Percentiles rank a stretch among this genome's conserved stretches.
These are phyloP conservation scores for Dipodascopsis tothii DNA, from an alignment of 805 yeast genomes.

Conservation along the genomic window DNA sequence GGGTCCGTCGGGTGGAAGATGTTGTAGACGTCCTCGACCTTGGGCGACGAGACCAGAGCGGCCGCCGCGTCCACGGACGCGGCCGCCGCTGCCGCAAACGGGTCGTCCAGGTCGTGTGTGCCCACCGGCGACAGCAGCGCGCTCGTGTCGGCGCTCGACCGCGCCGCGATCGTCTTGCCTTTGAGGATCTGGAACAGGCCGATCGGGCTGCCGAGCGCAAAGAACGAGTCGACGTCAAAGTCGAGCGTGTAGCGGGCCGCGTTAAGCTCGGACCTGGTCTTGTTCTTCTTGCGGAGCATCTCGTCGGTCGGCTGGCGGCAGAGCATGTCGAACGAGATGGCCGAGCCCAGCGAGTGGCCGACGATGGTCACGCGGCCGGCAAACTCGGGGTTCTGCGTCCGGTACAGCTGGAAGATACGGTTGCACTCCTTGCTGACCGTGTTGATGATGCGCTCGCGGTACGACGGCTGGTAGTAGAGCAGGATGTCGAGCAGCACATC, in stretches of 20 bases:
- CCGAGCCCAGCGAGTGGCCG: constrained; percentile 91
- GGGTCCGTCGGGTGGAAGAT: constrained; percentile 89
- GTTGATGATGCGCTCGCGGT: constrained; percentile 52
- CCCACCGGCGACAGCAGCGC: neutral
- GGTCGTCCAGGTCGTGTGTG: constrained; percentile 12
- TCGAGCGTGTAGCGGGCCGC: constrained; percentile 34
- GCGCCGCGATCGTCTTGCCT: constrained; percentile 45
- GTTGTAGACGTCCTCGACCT: constrained; percentile 61
- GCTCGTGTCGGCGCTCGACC: neutral
- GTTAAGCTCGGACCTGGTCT: neutral
- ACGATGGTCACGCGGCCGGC: constrained; percentile 74
- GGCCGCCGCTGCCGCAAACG: too few relatives aligned
- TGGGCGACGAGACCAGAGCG: constrained; percentile 35
- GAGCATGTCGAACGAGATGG: constrained; percentile 69
- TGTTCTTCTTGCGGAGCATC: constrained; percentile 21
- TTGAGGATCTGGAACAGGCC: constrained; percentile 77
- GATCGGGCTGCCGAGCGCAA: constrained; percentile 82
- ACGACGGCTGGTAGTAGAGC: constrained; percentile 62
- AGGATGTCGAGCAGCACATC: constrained; percentile 81
- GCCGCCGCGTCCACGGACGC: neutral
- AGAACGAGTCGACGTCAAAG: constrained; percentile 67
- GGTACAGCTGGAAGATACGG: constrained; percentile 49
- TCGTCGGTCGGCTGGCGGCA: constrained; percentile 39
- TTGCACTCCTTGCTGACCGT: constrained; percentile 62
- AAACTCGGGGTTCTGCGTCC: constrained; percentile 59